phyloP scores from a whole-genome alignment of 352 stramenopile species.

The Phytophthora niederhauseri region DNA sequence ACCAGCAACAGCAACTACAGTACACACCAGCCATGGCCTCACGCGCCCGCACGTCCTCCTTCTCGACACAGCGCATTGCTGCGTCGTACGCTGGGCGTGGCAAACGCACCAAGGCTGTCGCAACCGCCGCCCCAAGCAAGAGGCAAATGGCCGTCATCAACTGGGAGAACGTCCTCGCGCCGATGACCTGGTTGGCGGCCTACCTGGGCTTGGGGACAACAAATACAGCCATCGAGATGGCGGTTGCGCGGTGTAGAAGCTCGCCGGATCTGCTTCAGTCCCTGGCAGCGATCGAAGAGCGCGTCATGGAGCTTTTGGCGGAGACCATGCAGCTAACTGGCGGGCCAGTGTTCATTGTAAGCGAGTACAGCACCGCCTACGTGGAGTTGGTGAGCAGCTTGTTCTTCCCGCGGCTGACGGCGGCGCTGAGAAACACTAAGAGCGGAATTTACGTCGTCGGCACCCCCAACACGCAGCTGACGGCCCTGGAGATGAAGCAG shows the following conservation, averaged over 20 bases:
- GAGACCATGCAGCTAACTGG: slow-evolving; percentile 23
- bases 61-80: slow-evolving; percentile 16
- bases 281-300: slow-evolving; percentile 39
- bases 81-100: slow-evolving; percentile 3
- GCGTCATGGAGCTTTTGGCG: slow-evolving; percentile 41
- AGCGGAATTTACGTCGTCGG: slow-evolving; percentile 54
- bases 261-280: slow-evolving; percentile 17
- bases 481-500: slow-evolving; percentile 38
- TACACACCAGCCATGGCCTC: slow-evolving; percentile 12
- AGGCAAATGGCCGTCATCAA: slow-evolving; percentile 46
- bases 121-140: neutral
- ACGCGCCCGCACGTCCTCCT: slow-evolving; percentile 2
- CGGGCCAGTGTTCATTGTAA: slow-evolving; percentile 54
- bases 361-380: slow-evolving; percentile 42
- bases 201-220: slow-evolving; percentile 40
- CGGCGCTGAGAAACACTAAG: slow-evolving; percentile 34
- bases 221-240: slow-evolving; percentile 32
- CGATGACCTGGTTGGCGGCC: slow-evolving; percentile 42
- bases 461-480: slow-evolving; percentile 38
- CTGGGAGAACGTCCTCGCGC: slow-evolving; percentile 63
- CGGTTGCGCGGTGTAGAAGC: slow-evolving; percentile 18
- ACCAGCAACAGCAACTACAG: slow-evolving; percentile 6
- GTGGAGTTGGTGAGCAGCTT: slow-evolving; percentile 49
- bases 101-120: neutral
- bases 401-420: slow-evolving; percentile 54